Conservation (phyloP, 2,329 filamentous ascomycete species). For the Talaromyces pinophilus region DNA sequence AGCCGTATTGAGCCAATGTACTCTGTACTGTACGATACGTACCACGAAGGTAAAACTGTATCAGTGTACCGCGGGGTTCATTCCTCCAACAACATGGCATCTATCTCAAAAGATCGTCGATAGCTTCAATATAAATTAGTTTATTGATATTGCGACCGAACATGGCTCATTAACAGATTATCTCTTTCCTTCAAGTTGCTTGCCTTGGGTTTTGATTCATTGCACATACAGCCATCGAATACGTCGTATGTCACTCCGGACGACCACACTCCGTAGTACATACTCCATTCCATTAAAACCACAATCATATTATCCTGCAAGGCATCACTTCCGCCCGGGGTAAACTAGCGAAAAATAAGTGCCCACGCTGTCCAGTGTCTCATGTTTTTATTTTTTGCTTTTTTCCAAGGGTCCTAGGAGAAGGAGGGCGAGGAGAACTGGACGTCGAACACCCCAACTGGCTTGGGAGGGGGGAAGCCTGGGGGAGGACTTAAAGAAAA, state of each 20-base stretch:
- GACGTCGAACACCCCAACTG: neutral
- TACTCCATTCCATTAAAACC: neutral
- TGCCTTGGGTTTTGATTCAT: neutral
- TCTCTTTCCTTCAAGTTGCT: neutral
- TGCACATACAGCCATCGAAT: neutral
- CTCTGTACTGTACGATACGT: constrained; percentile 2
- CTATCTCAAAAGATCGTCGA: neutral
- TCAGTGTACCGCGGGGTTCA: neutral
- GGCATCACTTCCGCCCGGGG: neutral
- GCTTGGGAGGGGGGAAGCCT: too few relatives aligned
- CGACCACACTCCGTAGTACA: constrained; percentile 1
- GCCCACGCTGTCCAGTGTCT: neutral
- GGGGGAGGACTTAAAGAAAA: neutral
- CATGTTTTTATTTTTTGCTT: neutral
- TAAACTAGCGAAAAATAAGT: neutral
- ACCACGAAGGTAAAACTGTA: neutral
- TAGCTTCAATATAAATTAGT: neutral
- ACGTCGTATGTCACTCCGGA: neutral
- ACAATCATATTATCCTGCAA: constrained; percentile 6
- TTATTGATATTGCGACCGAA: neutral
- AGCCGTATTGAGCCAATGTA: neutral
- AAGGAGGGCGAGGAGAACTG: neutral
- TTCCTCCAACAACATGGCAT: neutral
- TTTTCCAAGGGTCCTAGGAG: neutral
- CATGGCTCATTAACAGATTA: neutral